Base-by-base conservation (phyloP, 2,329 filamentous ascomycete genomes). In the Colletotrichum trifolii region DNA sequence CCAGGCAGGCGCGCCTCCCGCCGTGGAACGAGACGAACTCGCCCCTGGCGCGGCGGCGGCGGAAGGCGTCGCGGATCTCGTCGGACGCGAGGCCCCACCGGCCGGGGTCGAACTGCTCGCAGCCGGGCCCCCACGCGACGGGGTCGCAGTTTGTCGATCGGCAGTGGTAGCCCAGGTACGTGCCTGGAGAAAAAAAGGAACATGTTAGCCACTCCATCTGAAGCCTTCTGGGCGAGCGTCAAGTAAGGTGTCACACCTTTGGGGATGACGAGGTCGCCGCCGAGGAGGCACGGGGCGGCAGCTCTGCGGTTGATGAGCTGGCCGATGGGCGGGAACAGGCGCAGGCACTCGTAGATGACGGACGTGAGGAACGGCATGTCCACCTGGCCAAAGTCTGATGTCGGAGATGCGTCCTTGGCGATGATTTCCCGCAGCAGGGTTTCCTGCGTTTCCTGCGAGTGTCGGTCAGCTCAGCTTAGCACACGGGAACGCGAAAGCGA, bases 241-340 rank as follows among this genome's bases (percentile, higher is more conserved):
- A n/a, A n/a, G n/a, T n/a, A n/a, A n/a, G 17, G 17, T 17, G 17
- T 17, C 43, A 58, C 43, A 58, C 55, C 55, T 46, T 58, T 46
- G 33, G 77, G 76, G 12, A 80, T 72, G 2, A 70, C 59, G n/a
- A 80, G 68, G 2, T 75, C 67, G 33, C 71, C 65, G 11, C 74
- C 72, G 12, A 76, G 69, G 2, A 69, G 46, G 6, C 68, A 66
- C 4, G 71, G 53, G 13, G 48, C 58, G 45, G 69, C 66, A 0
- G 76, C 77, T 4, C 76, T 76, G 6, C 82, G 77, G 58, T 85
- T 85, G 67, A 84, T 79, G 46, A 85, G 74, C 63, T 84, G 82
- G 0, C 76, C 78, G 54, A 85, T 79, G 8, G 83, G 82, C 0
- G 83, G 83, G 60, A 80, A 82, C 49, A 85, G 74, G 2, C 83